Evolutionary conservation across 441 rosid species (phyloP), one percentile per base, ranked within the genome.

Genomic region (Adansonia madagascariensis): DNA sequence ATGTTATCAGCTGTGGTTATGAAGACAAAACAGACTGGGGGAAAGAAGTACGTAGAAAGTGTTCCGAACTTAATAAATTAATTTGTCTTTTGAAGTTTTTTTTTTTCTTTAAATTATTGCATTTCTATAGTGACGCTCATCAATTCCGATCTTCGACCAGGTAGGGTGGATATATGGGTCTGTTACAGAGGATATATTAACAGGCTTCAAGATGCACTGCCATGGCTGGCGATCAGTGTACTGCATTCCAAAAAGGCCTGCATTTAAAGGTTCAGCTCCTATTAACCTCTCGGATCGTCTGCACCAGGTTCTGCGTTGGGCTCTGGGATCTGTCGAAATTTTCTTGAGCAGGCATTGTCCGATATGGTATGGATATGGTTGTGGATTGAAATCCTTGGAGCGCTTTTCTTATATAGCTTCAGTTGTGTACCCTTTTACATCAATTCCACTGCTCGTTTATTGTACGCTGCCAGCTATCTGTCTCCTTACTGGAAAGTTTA

Each of bases 121-220:
- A 41, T 49, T 47, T 8, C 12, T 22, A 2, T 27, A 2, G 15
- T 27, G 44, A 62, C 27, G 27, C 39, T 75, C n/a, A 75, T 63
- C 17, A 63, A 35, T 46, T 3, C 24, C 8, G 8, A 63, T 63
- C 59, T 27, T 69, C 50, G 43, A 53, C 63, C 82, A 96, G 98
- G 92, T 96, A 75, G 99, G 99, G 41, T 94, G 99, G 99, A 97
- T 97, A 59, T 96, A 96, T 76, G 99, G 99, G 35, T 94, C 98
- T 10, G 98, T 96, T 55, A 94, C 99, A 0, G 99, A 94, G 81
- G 98, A 97, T 86, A 97, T 97, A 76, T 85, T 97, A 82, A 97
- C 99, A 2, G 99, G 99, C 17, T 97, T 97, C 88, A 97, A 94
- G 88, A 97, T 97, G 98, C 99, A 97, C 75, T 94, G 98, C 78